Conservation (phyloP, 1,139 yeast genomes). For the Debaryomyces nepalensis region DNA sequence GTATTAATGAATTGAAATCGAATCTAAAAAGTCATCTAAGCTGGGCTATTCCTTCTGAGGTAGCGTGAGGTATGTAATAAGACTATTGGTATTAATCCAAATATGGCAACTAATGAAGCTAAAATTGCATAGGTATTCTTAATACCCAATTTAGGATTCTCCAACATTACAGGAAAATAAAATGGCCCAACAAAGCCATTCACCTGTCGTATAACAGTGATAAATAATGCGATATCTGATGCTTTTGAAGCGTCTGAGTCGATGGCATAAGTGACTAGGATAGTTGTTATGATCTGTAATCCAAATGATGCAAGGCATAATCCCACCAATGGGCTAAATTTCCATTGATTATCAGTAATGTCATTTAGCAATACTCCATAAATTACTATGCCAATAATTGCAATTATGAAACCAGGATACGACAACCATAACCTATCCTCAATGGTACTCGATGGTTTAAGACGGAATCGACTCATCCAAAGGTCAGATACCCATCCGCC, state of each 20-base stretch:
- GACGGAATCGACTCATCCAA: constrained; percentile 20
- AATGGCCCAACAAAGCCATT: constrained; percentile 28
- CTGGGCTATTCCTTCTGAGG: not conserved
- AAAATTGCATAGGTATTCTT: constrained; percentile 22
- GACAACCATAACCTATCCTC: constrained; percentile 23
- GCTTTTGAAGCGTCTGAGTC: constrained; percentile 20
- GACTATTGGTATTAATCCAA: constrained; percentile 18
- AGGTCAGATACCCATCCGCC: constrained; percentile 26
- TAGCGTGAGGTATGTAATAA: constrained; percentile 12
- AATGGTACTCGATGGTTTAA: constrained; percentile 2
- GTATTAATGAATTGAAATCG: constrained; percentile 10
- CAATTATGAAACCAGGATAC: constrained; percentile 23
- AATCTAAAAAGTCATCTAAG: constrained; percentile 2
- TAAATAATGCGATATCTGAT: constrained; percentile 22
- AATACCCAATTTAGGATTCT: constrained; percentile 18
- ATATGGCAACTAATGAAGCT: constrained; percentile 21
- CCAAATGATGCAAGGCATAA: constrained; percentile 24
- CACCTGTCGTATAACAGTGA: constrained; percentile 24
- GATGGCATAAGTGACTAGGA: constrained; percentile 24
- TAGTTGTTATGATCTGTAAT: constrained; percentile 24
- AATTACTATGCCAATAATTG: constrained; percentile 22
- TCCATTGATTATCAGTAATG: constrained; percentile 18
- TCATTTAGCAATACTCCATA: constrained; percentile 23
- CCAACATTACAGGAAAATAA: constrained; percentile 25
- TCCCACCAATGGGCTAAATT: constrained; percentile 24